Evolutionary conservation across 2,329 filamentous ascomycete genomes (phyloP).

Genomic region (Podosphaera xanthii): DNA sequence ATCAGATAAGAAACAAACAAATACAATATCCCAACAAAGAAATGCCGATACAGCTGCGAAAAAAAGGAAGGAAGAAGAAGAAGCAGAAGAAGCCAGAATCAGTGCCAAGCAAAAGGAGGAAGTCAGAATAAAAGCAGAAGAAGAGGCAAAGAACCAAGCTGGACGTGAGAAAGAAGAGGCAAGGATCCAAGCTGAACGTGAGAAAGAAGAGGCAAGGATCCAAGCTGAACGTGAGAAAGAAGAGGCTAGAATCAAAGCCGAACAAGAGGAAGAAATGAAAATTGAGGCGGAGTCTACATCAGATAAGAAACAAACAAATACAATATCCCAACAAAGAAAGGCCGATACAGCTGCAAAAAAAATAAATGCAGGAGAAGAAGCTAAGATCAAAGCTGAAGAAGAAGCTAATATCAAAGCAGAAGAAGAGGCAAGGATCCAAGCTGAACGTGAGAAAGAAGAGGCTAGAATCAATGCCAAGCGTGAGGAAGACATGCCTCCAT

Average conservation of each 20-base stretch:
- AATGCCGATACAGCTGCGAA: background rate
- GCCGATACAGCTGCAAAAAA: background rate
- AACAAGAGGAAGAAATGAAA: constrained; percentile 17
- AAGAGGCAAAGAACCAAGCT: constrained; percentile 6
- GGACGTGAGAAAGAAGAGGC: constrained; percentile 2
- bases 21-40: background rate
- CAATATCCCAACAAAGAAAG: constrained; percentile 17
- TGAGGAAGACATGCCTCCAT: constrained; percentile 12
- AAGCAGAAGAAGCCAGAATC: background rate
- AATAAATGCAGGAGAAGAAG: constrained; percentile 6
- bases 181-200: constrained; percentile 17
- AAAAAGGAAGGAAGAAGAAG: background rate
- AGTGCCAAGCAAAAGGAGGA: constrained; percentile 15
- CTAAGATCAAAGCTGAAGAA: background rate
- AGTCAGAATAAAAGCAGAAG: constrained; percentile 2
- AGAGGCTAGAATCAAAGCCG: constrained; percentile 22
- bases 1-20: too few relatives aligned
- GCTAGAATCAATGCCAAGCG: constrained; percentile 22
- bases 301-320: constrained; percentile 23
- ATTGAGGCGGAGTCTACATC: constrained; percentile 21
- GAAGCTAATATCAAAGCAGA: constrained; percentile 15
- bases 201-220: too few relatives aligned
- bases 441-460: constrained; percentile 13
- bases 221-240: constrained; percentile 8
- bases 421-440: too few relatives aligned